Evolutionary conservation across 106 monocot species (phyloP).

Genomic region (Posidonia australis): DNA sequence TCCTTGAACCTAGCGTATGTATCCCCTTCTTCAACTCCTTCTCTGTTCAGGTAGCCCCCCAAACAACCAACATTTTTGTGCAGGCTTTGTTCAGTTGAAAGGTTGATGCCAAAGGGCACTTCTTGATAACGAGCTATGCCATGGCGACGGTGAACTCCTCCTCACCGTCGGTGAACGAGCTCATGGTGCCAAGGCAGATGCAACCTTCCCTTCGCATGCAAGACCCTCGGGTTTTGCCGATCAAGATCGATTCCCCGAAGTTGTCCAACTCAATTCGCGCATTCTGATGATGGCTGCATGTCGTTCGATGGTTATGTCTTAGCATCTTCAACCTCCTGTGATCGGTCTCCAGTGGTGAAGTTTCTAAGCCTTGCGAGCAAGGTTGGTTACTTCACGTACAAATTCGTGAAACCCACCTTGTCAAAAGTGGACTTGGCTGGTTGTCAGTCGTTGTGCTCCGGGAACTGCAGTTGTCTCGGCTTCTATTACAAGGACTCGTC

Average conservation of each 20-base stretch:
- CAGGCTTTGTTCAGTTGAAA: too few relatives aligned
- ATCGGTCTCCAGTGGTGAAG: neutral
- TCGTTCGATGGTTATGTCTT: slow-evolving; percentile 39
- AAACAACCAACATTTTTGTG: too few relatives aligned
- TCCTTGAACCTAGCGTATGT: too few relatives aligned
- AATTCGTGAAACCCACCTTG: slow-evolving; percentile 16
- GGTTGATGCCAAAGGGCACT: slow-evolving; percentile 16
- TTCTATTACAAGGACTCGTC: too few relatives aligned
- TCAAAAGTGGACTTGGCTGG: slow-evolving; percentile 8
- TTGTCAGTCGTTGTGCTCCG: slow-evolving; percentile 43
- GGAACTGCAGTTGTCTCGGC: too few relatives aligned
- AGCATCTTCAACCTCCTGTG: slow-evolving; percentile 10
- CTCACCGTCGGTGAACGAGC: neutral
- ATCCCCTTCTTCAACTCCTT: too few relatives aligned
- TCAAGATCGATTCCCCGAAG: slow-evolving; percentile 26
- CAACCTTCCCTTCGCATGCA: slow-evolving; percentile 54
- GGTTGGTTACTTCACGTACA: slow-evolving; percentile 57
- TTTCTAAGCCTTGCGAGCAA: too few relatives aligned
- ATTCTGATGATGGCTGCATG: slow-evolving; percentile 19
- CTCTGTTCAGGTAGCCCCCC: too few relatives aligned
- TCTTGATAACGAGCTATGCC: slow-evolving; percentile 14
- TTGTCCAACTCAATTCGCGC: slow-evolving; percentile 41
- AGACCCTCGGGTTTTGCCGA: slow-evolving; percentile 39
- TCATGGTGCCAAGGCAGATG: slow-evolving; percentile 51
- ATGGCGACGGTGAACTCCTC: slow-evolving; percentile 5